Percentiles rank a stretch among this genome's conserved stretches.
phyloP scores from a whole-genome alignment of 2,329 filamentous ascomycete species.

The Colletotrichum tabaci region DNA sequence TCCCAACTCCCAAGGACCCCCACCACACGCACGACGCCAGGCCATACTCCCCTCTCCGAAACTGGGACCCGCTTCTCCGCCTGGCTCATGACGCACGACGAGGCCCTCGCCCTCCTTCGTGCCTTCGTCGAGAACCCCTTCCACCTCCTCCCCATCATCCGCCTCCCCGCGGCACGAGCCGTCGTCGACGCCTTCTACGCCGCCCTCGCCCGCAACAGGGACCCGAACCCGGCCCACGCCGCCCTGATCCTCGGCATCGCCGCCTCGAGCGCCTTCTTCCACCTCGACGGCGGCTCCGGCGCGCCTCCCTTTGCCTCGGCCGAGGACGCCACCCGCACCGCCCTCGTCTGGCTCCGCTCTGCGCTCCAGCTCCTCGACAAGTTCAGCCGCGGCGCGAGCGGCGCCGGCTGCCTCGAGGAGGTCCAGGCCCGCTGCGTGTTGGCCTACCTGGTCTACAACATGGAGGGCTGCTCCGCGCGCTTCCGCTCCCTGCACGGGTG shows the following conservation, averaged over 20 bases:
- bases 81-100: constrained; percentile 45
- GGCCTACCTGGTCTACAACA: constrained; percentile 55
- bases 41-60: neutral
- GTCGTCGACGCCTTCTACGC: constrained; percentile 46
- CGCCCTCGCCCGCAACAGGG: constrained; percentile 32
- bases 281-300: constrained; percentile 27
- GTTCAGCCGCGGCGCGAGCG: constrained; percentile 46
- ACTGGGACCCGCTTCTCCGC: neutral
- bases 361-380: constrained; percentile 55
- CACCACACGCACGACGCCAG: neutral
- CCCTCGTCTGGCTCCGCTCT: constrained; percentile 51
- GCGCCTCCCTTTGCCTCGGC: constrained; percentile 6
- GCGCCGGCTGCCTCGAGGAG: constrained; percentile 51
- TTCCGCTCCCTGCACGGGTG: constrained; percentile 51
- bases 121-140: constrained; percentile 49
- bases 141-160: constrained; percentile 47
- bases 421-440: constrained; percentile 57
- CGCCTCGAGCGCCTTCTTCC: constrained; percentile 50
- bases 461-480: constrained; percentile 54
- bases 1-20: constrained; percentile 27
- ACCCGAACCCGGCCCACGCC: constrained; percentile 43
- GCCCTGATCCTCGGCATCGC: constrained; percentile 49
- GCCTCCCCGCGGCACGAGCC: constrained; percentile 45
- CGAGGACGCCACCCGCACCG: constrained; percentile 23
- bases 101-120: constrained; percentile 47